Evolutionary conservation across 164 flowering plant species (phyloP).

Genomic region (Vitis riparia): DNA sequence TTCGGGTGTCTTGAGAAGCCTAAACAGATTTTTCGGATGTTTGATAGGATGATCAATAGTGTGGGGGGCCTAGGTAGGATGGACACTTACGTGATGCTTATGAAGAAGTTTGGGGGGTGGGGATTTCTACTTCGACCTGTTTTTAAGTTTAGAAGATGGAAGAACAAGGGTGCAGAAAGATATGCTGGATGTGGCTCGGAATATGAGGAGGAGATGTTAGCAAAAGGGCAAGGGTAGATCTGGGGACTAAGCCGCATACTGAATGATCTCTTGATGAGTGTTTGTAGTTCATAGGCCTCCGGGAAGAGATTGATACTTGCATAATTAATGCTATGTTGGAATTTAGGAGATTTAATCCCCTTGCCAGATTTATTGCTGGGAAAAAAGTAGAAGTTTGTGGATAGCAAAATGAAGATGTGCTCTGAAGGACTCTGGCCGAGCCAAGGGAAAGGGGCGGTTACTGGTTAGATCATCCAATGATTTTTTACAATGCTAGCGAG

Average conservation of each 20-base stretch:
- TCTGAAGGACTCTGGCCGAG: too few species aligned
- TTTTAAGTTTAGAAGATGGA: constrained; percentile 81
- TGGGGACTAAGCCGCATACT: constrained; percentile 29
- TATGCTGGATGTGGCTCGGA: constrained; percentile 76
- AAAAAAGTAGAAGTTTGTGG: too few species aligned
- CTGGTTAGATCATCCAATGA: too few species aligned
- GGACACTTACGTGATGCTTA: constrained; percentile 91
- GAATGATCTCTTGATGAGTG: too few species aligned
- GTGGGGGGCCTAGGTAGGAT: constrained; percentile 58
- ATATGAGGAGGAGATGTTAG: constrained; percentile 90
- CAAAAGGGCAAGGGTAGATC: constrained; percentile 68
- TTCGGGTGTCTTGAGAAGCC: constrained; percentile 68
- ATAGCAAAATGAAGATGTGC: too few species aligned
- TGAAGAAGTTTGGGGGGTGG: constrained; percentile 92
- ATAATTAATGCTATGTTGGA: too few species aligned
- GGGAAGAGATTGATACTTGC: too few species aligned
- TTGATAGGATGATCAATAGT: constrained; percentile 72
- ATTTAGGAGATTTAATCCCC: too few species aligned
- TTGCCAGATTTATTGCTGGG: too few species aligned
- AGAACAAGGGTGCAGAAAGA: constrained; percentile 67
- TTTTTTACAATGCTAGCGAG: too few species aligned
- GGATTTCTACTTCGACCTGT: constrained; percentile 73
- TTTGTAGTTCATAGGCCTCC: too few species aligned
- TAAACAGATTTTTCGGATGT: constrained; percentile 61
- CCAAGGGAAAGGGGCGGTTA: too few species aligned